Evolutionary conservation across 176 grass and related monocot species (phyloP), one percentile per base, ranked within the genome.

Genomic region (Carex pumila): DNA sequence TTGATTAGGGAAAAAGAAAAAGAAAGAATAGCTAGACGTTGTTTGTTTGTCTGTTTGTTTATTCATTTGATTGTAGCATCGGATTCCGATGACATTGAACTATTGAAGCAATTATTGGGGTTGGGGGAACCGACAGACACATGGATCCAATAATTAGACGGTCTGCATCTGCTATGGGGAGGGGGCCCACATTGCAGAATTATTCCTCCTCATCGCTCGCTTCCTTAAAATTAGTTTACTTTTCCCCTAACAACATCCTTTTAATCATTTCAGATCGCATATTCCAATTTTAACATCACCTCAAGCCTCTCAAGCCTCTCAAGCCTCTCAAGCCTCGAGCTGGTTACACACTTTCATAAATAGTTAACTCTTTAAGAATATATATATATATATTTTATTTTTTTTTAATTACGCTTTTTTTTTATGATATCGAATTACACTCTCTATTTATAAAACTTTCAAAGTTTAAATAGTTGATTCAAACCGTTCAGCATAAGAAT

Each of bases 1-100:
- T 8, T 47, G 45, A 47, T 47, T 47, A 47, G 8, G 8, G 9
- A 47, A 47, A 47, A 41, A n/a, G n/a, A n/a, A n/a, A n/a, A n/a
- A n/a, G n/a, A n/a, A 41, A 47, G 1, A 68, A 7, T 37, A 68
- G 13, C 13, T 25, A 25, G 25, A 0, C 25, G 0, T 25, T 25
- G 25, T 25, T 25, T 25, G 25, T 25, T 25, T 25, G 25, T 25
- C 0, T 25, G 25, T 25, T 68, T 17, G 12, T 17, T 68, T 79
- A 31, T 79, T 25, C 25, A 25, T 25, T 25, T 10, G 34, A 37
- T 10, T 30, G 18, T 61, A 80, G 78, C 78, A 61, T 80, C 0
- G 78, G 78, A 80, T 80, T 80, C 78, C 56, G 12, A 52, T 61
- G 56, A 21, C 31, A 80, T 80, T 30, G n/a, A n/a, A n/a, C n/a